Evolutionary conservation across 2,329 filamentous ascomycete species (phyloP), one percentile per base, ranked within the genome.

Genomic region (Raffaelea ambrosiae): DNA sequence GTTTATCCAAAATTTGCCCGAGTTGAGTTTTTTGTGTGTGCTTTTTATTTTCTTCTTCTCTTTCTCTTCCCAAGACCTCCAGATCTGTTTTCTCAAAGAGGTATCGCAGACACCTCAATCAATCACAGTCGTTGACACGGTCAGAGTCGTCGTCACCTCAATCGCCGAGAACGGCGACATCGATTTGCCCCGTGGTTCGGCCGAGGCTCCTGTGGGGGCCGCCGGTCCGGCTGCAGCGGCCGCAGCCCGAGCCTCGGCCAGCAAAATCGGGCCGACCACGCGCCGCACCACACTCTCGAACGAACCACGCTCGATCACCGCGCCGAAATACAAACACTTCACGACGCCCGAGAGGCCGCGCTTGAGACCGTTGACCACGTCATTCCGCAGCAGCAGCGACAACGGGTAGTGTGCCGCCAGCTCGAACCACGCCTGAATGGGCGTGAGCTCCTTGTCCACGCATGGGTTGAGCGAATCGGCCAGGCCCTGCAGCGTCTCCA

Each of bases 351-450:
- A 61, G 5, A 77, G 62, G 54, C 68, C 71, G 5, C 58, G 50
- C 57, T 66, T 64, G 43, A 77, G 59, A 22, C 46, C 44, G 10
- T 64, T 65, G 38, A 74, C 54, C 33, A 64, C 57, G 20, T 55
- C 56, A 0, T 47, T 48, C 41, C 63, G 56, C 45, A 71, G 56
- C n/a, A 74, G 59, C 16, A 63, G 46, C 11, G 54, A 63, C n/a
- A 61, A 52, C 20, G 68, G 66, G 53, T 69, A 74, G 35, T 62
- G 57, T 4, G 52, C 57, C 21, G 66, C 66, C 22, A 77, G 65
- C 63, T 77, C 73, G 57, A 77, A 77, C 73, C 73, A 77, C 2
- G 68, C 72, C 59, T 77, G 73, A 22, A 77, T 69, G 16, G 74
- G 73, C 23, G 73, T 68, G 36, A 76, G 56, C 57, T 76, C 73